phyloP scores from a whole-genome alignment of 2,329 filamentous ascomycete genomes.

The Huntiella savannae region DNA sequence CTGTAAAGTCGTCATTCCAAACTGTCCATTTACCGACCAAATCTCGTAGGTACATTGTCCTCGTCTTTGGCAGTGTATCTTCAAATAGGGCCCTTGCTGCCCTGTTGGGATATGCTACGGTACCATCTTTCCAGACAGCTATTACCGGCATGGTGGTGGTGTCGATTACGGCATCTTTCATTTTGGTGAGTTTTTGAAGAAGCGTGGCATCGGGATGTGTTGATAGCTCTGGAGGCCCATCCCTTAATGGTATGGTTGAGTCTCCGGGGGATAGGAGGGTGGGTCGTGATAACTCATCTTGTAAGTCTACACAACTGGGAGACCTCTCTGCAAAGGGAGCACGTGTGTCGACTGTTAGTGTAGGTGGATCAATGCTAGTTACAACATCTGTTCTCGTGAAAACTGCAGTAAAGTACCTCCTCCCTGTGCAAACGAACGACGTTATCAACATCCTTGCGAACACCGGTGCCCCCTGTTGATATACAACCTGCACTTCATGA shows the following conservation, averaged over 20 bases:
- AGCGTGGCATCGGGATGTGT: slow-evolving; percentile 33
- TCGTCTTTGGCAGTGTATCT: slow-evolving; percentile 19
- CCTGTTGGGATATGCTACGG: slow-evolving; percentile 53
- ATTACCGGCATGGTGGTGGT: slow-evolving; percentile 57
- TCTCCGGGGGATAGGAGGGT: not conserved
- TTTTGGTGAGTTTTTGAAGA: slow-evolving; percentile 51
- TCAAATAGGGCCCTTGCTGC: slow-evolving; percentile 37
- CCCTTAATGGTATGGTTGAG: not conserved
- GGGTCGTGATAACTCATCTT: not conserved
- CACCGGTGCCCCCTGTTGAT: slow-evolving; percentile 19
- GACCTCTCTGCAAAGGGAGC: slow-evolving; percentile 19
- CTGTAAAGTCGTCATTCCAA: slow-evolving; percentile 48
- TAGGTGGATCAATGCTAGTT: slow-evolving; percentile 14
- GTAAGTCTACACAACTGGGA: not conserved
- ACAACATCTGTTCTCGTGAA: slow-evolving; percentile 41
- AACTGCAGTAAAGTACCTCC: slow-evolving; percentile 54
- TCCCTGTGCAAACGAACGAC: slow-evolving; percentile 44
- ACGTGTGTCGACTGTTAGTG: slow-evolving; percentile 15
- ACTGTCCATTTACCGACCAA: slow-evolving; percentile 40
- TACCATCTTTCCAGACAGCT: slow-evolving; percentile 66
- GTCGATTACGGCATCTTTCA: slow-evolving; percentile 63
- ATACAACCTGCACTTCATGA: slow-evolving; percentile 15
- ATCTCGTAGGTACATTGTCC: slow-evolving; percentile 23
- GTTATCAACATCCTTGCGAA: slow-evolving; percentile 61
- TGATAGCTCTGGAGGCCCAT: not conserved